phyloP scores from a whole-genome alignment of 2,329 filamentous ascomycete genomes.

The Aspergillus aculeatinus region DNA sequence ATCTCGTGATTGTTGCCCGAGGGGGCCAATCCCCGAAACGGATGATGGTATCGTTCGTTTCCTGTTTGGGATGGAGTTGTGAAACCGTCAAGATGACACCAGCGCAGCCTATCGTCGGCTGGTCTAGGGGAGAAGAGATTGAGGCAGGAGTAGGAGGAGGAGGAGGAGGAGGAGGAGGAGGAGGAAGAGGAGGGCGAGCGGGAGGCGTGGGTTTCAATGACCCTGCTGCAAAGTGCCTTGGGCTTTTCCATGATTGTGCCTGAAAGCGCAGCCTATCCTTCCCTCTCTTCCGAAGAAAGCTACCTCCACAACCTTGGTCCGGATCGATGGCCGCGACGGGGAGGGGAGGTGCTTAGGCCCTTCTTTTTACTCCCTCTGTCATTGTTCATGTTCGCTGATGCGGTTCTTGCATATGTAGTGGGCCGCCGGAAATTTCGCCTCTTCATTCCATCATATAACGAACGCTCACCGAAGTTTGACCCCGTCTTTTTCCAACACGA shows the following conservation, averaged over 20 bases:
- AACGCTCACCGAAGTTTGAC: neutral
- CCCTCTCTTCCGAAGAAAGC: neutral
- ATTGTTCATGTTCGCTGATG: neutral
- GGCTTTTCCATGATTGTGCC: neutral
- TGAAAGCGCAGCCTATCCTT: neutral
- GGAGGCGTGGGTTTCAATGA: neutral
- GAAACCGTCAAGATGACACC: constrained; percentile 23
- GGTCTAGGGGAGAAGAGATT: constrained; percentile 13
- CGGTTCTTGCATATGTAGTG: constrained; percentile 13
- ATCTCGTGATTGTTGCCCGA: constrained; percentile 21
- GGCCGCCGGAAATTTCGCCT: neutral
- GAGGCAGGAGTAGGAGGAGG: too few species aligned
- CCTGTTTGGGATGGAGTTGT: constrained; percentile 18
- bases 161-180: too few species aligned
- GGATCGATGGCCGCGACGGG: constrained; percentile 2
- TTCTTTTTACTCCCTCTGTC: neutral
- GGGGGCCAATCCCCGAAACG: constrained; percentile 15
- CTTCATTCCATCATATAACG: neutral
- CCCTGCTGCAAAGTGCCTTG: neutral
- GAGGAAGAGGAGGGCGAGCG: too few species aligned
- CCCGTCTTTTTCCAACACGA: neutral
- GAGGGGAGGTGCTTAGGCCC: neutral
- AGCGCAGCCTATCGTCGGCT: constrained; percentile 21
- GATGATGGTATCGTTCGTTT: constrained; percentile 18
- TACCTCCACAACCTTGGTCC: neutral